Conservation (phyloP, 306 rosid genomes). For the Cicer judaicum region DNA sequence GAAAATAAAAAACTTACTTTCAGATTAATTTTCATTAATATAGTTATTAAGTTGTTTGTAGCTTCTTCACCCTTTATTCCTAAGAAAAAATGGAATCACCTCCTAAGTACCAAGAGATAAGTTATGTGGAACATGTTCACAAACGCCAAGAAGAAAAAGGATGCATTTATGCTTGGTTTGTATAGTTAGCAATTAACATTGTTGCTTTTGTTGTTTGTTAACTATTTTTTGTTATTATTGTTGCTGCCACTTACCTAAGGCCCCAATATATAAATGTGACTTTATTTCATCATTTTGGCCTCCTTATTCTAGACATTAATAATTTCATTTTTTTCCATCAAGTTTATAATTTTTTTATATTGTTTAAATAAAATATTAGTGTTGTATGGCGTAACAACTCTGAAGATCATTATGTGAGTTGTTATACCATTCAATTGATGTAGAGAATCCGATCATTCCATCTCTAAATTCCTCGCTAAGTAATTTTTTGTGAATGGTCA, state of each 20-base stretch:
- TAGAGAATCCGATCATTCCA: too few species aligned
- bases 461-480: too few species aligned
- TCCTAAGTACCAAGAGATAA: slow-evolving; percentile 37
- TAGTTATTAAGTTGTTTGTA: neutral
- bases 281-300: slow-evolving; percentile 42
- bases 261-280: neutral
- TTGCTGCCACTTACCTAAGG: slow-evolving; percentile 33
- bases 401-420: too few species aligned
- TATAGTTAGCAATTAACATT: slow-evolving; percentile 9
- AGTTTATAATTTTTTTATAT: neutral
- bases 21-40: neutral
- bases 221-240: slow-evolving; percentile 25
- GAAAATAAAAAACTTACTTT: neutral
- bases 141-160: slow-evolving; percentile 52
- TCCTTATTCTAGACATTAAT: slow-evolving; percentile 37
- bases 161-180: slow-evolving; percentile 52
- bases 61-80: neutral
- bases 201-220: slow-evolving; percentile 7
- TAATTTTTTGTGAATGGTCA: neutral
- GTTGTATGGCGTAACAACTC: too few species aligned
- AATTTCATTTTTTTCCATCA: slow-evolving; percentile 29
- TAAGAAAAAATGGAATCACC: slow-evolving; percentile 36
- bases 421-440: too few species aligned
- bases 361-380: too few species aligned
- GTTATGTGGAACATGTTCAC: slow-evolving; percentile 42